Conservation (phyloP, 495 filamentous ascomycete genomes). For the Aspergillus asperescens region DNA sequence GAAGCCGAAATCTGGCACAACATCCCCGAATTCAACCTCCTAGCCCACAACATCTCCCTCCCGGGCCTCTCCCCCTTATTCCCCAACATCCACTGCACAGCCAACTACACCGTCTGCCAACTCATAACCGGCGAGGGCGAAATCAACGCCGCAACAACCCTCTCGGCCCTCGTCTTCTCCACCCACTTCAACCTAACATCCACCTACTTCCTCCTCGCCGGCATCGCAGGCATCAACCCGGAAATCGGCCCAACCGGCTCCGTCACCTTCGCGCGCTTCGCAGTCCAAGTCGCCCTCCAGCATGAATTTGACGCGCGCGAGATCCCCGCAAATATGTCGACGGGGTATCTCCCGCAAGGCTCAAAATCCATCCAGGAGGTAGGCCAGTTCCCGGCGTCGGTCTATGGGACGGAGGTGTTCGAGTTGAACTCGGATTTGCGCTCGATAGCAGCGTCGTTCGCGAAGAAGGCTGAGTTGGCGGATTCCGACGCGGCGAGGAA, state of each 20-base stretch:
- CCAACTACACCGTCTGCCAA: conserved; percentile 55
- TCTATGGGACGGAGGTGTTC: conserved; percentile 76
- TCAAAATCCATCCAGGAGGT: conserved; percentile 34
- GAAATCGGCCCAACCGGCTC: conserved; percentile 55
- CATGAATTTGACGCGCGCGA: conserved; percentile 71
- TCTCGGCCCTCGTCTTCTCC: conserved; percentile 54
- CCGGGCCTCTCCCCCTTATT: conserved; percentile 62
- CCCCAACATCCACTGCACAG: conserved; percentile 59
- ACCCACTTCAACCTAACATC: conserved; percentile 57
- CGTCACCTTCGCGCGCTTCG: conserved; percentile 62
- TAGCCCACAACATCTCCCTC: conserved; percentile 60
- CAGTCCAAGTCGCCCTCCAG: conserved; percentile 67
- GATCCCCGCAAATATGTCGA: conserved; percentile 58
- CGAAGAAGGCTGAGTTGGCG: conserved; percentile 48
- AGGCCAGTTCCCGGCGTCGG: conserved; percentile 52
- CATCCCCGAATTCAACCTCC: conserved; percentile 55
- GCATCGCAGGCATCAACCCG: conserved; percentile 70
- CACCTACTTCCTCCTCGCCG: conserved; percentile 67
- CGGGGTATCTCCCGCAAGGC: conserved; percentile 63
- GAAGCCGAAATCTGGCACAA: conserved; percentile 65
- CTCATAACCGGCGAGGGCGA: conserved; percentile 55
- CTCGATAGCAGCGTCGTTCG: conserved; percentile 51
- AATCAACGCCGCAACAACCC: conserved; percentile 68
- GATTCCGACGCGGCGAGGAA: conserved; percentile 48
- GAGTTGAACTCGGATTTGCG: conserved; percentile 62